These are phyloP conservation scores for Crepidotus variabilis DNA, from an alignment of 768 basidiomycete species.

Conservation along the genomic window DNA sequence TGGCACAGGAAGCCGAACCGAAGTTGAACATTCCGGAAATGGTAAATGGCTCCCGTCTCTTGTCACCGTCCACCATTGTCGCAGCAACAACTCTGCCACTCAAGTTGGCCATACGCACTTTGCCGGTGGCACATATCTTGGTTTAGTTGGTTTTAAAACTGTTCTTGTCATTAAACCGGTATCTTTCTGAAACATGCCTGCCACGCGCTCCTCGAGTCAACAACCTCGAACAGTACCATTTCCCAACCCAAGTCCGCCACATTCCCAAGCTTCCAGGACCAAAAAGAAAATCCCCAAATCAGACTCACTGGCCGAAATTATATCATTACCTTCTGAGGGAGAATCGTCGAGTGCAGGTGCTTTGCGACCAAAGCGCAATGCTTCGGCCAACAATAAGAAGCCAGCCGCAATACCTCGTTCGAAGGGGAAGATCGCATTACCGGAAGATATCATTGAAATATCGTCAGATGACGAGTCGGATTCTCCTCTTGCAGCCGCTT, in stretches of 20 bases:
- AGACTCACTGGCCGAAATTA: constrained; percentile 10
- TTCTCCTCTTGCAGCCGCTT: not conserved
- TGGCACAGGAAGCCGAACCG: too few species aligned
- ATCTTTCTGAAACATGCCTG: constrained; percentile 23
- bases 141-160: not conserved
- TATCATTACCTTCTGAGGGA: constrained; percentile 22
- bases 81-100: too few species aligned
- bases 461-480: constrained; percentile 50
- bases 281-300: not conserved
- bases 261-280: constrained; percentile 1
- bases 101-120: not conserved
- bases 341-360: constrained; percentile 27
- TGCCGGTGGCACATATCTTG: not conserved
- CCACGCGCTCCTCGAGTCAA: constrained; percentile 20
- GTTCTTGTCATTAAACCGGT: not conserved
- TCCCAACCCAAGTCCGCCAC: constrained; percentile 11
- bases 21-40: too few species aligned
- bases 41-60: too few species aligned
- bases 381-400: constrained; percentile 17
- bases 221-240: constrained; percentile 14
- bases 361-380: not conserved
- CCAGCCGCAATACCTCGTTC: constrained; percentile 11
- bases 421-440: constrained; percentile 5
- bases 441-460: constrained; percentile 48
- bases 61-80: too few species aligned